Base-by-base conservation (phyloP, 2,329 filamentous ascomycete species). In the Hymenoscyphus albidus region DNA sequence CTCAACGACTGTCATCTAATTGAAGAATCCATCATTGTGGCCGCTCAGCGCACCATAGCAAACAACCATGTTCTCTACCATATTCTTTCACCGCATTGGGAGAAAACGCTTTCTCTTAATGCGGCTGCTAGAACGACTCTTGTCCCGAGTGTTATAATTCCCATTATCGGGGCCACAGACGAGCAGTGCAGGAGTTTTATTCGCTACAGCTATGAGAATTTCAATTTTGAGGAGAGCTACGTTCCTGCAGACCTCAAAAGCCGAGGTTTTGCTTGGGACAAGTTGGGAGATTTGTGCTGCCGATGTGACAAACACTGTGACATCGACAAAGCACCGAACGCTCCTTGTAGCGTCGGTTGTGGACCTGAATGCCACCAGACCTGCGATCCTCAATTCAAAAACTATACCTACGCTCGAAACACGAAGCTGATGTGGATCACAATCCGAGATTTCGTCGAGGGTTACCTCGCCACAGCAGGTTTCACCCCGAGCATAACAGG, bases 71-170 rank as follows among this genome's bases (percentile, higher is more conserved):
- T 77, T 5, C 75, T 83, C 2, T 81, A 77, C 72, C 72, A 75
- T 57, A 70, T 82, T 0, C 72, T 83, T 0, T 74, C 77, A 12
- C 80, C 80, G 0, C 81, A 82, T 63, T 83, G 82, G 81, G 77
- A 77, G 64, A 82, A 80, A 70, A 83, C 82, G 0, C 76, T 83
- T 1, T 77, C 80, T 0, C 72, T 83, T 64, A 83, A 83, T 63
- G 79, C 80, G 0, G 79, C 79, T 0, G 81, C 80, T 0, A 75
- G 82, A 40, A 70, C 73, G 2, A 76, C 75, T 1, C 75, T 83
- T 1, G 77, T 83, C 0, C 82, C 82, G 0, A 73, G 76, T 32
- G 76, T 82, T 22, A 77, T 83, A 60, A 73, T 76, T 58, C 72
- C 77, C 9, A 73, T 83, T 16, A 75, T 79, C 7, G 80, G 81